Conservation (phyloP, 306 rosid species). For the Carpinus viminea region DNA sequence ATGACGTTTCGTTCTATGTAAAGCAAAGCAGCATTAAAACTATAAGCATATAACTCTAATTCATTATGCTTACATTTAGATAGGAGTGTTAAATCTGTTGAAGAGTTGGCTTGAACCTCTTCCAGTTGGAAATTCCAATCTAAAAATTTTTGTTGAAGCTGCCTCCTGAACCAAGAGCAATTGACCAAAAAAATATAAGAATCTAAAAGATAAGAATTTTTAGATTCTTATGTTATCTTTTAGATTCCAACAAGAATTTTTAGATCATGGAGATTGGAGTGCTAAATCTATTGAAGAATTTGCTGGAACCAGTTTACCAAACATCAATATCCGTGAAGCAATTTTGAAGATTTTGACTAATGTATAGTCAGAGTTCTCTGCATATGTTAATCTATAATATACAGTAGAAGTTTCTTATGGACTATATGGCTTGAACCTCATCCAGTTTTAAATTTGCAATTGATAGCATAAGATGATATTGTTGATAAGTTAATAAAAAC, state of each 20-base stretch:
- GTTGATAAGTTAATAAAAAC: too few species aligned
- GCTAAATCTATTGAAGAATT: slow-evolving; percentile 73
- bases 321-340: slow-evolving; percentile 80
- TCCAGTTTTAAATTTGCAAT: too few species aligned
- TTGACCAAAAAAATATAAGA: neutral
- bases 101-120: too few species aligned
- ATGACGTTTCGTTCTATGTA: too few species aligned
- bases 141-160: slow-evolving; percentile 84
- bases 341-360: slow-evolving; percentile 83
- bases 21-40: too few species aligned
- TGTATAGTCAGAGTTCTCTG: slow-evolving; percentile 41
- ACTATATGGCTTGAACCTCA: neutral
- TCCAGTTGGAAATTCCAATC: slow-evolving; percentile 27
- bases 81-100: too few species aligned
- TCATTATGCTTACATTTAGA: too few species aligned
- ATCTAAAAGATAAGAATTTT: too few species aligned
- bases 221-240: neutral
- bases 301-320: slow-evolving; percentile 98
- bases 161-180: slow-evolving; percentile 56
- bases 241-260: slow-evolving; percentile 81
- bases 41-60: too few species aligned
- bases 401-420: slow-evolving; percentile 1
- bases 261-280: slow-evolving; percentile 73
- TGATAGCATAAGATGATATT: too few species aligned
- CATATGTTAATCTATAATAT: slow-evolving; percentile 17